Evolutionary conservation across 352 stramenopile genomes (phyloP).

Genomic region (Globisporangium barbulae): DNA sequence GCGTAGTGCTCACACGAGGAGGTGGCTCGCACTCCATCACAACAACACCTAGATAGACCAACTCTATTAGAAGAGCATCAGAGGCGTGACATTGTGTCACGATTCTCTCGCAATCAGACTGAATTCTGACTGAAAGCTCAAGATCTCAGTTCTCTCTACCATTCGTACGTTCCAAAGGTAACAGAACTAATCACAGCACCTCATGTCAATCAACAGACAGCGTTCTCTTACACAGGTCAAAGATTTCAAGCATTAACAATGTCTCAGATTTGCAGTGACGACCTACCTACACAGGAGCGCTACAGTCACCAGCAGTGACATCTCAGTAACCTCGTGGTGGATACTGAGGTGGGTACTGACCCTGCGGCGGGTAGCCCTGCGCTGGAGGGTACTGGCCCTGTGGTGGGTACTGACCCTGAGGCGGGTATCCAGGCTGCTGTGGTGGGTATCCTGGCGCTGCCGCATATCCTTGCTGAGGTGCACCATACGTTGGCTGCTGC

Average conservation of each 20-base stretch:
- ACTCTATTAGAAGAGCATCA: no score
- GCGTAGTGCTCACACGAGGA: neutral
- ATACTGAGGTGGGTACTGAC: slow-evolving; percentile 31
- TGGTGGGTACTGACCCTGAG: slow-evolving; percentile 21
- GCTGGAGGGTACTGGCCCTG: slow-evolving; percentile 23
- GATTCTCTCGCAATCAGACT: no score
- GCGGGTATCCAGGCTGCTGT: slow-evolving; percentile 10
- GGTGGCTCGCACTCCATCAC: no score
- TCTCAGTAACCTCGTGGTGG: slow-evolving; percentile 19
- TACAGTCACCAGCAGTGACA: neutral
- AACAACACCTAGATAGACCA: no score
- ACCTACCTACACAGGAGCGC: neutral
- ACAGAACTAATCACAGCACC: neutral
- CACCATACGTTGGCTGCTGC: slow-evolving; percentile 10
- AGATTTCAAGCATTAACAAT: neutral
- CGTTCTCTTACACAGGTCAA: neutral
- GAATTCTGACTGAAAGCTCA: neutral
- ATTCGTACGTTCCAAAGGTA: no score
- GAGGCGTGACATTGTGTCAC: no score
- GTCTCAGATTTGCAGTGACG: neutral
- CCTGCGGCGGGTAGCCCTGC: slow-evolving; percentile 30
- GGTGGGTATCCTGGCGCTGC: slow-evolving; percentile 17
- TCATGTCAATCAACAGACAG: neutral
- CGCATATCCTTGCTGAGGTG: neutral
- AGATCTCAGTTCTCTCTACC: neutral